phyloP scores from a whole-genome alignment of 2,329 filamentous ascomycete species.

The Claviceps monticola region DNA sequence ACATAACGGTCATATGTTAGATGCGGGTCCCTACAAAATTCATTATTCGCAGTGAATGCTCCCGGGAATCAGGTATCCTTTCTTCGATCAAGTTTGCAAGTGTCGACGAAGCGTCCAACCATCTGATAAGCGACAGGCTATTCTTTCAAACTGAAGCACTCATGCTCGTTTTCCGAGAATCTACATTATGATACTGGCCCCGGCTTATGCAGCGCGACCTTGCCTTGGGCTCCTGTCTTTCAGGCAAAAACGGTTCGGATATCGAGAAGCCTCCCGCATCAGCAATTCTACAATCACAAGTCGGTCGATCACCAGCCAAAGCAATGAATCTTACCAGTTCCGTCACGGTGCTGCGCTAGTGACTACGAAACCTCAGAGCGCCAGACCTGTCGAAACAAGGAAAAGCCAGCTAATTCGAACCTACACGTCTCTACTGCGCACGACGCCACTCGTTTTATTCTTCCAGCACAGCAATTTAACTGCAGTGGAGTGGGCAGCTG shows the following conservation, averaged over 20 bases:
- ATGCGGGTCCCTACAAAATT: not conserved
- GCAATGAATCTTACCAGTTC: slow-evolving; percentile 12
- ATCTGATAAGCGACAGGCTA: not conserved
- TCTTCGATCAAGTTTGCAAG: not conserved
- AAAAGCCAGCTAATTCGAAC: slow-evolving; percentile 79
- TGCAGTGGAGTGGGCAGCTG: slow-evolving; percentile 46
- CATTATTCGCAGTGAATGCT: not conserved
- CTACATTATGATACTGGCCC: slow-evolving; percentile 10
- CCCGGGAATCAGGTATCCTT: no score
- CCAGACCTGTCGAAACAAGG: slow-evolving; percentile 72
- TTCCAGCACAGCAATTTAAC: slow-evolving; percentile 61
- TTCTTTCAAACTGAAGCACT: not conserved
- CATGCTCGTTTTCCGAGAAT: not conserved
- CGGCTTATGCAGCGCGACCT: slow-evolving; percentile 7
- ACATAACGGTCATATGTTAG: not conserved
- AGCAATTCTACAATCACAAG: slow-evolving; percentile 8
- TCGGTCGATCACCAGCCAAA: not conserved
- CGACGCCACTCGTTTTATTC: slow-evolving; percentile 71
- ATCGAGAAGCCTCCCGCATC: slow-evolving; percentile 10
- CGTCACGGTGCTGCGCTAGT: slow-evolving; percentile 41
- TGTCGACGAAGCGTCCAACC: not conserved
- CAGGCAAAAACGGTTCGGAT: not conserved
- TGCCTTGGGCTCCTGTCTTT: slow-evolving; percentile 10
- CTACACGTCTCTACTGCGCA: slow-evolving; percentile 79
- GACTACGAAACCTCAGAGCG: slow-evolving; percentile 65